Evolutionary conservation across 306 rosid genomes (phyloP), one percentile per base, ranked within the genome.

Genomic region (Cicer bijugum): DNA sequence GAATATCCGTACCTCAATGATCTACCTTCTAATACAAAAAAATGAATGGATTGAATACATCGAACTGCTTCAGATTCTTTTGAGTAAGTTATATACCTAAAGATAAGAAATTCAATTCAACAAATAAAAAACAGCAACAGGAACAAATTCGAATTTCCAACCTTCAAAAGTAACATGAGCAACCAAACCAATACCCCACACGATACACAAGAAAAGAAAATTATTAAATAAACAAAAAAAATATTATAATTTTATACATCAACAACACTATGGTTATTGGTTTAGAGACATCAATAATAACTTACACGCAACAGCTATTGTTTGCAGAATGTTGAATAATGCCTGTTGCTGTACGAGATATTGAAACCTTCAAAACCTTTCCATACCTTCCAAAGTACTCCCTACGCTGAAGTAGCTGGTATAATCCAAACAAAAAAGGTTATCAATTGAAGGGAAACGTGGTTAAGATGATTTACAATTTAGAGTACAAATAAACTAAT

Each of bases 281-380:
- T 44, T 65, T 59, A 61, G 48, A 59, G 74, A 66, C 67, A 71
- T 45, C 60, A 6, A 39, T 45, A 47, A 77, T 67, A 53, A 84
- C 89, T 82, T 80, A 85, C 89, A 85, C 86, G 74, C 89, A 85
- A 66, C 84, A 85, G 77, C 79, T 80, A 76, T 82, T 85, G 81
- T 80, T 85, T 12, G 81, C 82, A 65, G 89, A 73, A 77, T 82
- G 89, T 77, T 85, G 89, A 74, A 85, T 81, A 57, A 46, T 46
- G 72, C 89, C 89, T 16, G 80, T 73, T 64, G 85, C 61, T 51
- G 89, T 85, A 58, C 83, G 83, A 77, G 86, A 85, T 40, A 85
- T 69, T 12, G 89, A 85, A 51, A 85, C 85, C 68, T 82, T 85
- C 83, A 73, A 6, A 74, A 85, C 89, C 79, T 80, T 85, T 45